These are phyloP conservation scores for Isoetes taiwanensis DNA, from an alignment of 75 land plant species.

Conservation along the genomic window DNA sequence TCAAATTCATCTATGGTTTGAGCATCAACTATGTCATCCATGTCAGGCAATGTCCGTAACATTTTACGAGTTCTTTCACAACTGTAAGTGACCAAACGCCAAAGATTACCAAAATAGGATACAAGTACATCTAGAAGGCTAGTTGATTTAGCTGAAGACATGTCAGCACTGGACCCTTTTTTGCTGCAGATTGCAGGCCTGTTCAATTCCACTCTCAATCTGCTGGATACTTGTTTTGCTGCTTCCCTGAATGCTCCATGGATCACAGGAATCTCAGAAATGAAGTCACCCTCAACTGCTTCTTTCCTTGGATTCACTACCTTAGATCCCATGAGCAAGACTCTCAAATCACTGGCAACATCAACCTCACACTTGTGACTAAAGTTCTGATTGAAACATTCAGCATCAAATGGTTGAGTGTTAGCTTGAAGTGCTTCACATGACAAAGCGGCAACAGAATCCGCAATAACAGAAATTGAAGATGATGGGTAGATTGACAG, in stretches of 20 bases:
- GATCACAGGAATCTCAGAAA: conserved; percentile 24
- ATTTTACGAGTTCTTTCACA: conserved; percentile 14
- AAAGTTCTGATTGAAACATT: background rate
- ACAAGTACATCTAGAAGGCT: background rate
- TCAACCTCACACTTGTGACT: conserved; percentile 32
- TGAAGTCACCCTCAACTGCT: conserved; percentile 9
- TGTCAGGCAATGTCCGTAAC: too few species aligned
- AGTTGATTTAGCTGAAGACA: background rate
- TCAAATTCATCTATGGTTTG: too few species aligned
- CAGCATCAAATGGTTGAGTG: conserved; percentile 25
- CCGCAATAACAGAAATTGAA: conserved; percentile 19
- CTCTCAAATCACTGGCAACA: conserved; percentile 38
- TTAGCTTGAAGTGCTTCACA: conserved; percentile 40
- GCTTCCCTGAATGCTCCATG: conserved; percentile 42
- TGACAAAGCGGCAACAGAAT: conserved; percentile 43
- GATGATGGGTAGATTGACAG: conserved; percentile 22
- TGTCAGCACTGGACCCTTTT: background rate
- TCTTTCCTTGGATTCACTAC: conserved; percentile 12
- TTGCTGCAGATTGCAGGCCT: conserved; percentile 15
- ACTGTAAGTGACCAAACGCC: background rate
- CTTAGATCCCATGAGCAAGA: conserved; percentile 48
- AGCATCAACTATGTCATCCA: too few species aligned
- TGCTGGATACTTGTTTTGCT: conserved; percentile 23
- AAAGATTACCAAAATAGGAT: conserved; percentile 7
- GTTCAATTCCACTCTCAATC: conserved; percentile 35